Evolutionary conservation across 345 rosid genomes (phyloP), one percentile per base, ranked within the genome.

Genomic region (Eucalyptus guilfoylei): DNA sequence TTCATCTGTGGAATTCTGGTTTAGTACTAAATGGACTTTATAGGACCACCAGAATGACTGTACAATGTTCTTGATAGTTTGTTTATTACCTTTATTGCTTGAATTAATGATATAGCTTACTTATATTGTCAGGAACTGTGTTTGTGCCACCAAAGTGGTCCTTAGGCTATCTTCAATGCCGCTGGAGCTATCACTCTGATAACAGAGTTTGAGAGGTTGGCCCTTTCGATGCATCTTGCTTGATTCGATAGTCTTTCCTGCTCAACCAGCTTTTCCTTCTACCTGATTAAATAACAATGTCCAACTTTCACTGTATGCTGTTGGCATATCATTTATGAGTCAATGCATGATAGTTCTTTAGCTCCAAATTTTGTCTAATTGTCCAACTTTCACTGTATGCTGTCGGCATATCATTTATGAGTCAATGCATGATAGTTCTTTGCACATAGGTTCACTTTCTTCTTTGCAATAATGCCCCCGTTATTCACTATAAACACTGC

Each of bases 141-240:
- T 97, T 96, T 92, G 95, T 96, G 99, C 99, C 99, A 86, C 98
- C 99, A 45, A 96, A 95, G 93, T 97, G 99, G 99, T 93, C 99
- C 55, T 89, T 96, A 87, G 98, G 99, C 80, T 96, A 96, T 92
- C 99, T 96, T 24, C 98, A 97, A 89, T 97, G 99, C 88, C 95
- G 97, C 48, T 97, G 96, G 97, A 96, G 99, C 93, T 97, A 97
- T 91, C 93, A 92, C 92, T 96, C 96, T 89, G 96, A 92, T 81
- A 88, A 93, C 91, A 95, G 94, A 92, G 98, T 96, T 91, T 91
- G 89, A 17, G 99, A 96, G 54, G 98, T 97, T 90, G 64, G 91
- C 87, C 48, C 80, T 87, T 90, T 62, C 42, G 87, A n/a, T 86
- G 47, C 40, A 54, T 13, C 72, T 86, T 30, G 26, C 49, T 80